phyloP scores from a whole-genome alignment of 345 rosid genomes.

The Bretschneidera sinensis region DNA sequence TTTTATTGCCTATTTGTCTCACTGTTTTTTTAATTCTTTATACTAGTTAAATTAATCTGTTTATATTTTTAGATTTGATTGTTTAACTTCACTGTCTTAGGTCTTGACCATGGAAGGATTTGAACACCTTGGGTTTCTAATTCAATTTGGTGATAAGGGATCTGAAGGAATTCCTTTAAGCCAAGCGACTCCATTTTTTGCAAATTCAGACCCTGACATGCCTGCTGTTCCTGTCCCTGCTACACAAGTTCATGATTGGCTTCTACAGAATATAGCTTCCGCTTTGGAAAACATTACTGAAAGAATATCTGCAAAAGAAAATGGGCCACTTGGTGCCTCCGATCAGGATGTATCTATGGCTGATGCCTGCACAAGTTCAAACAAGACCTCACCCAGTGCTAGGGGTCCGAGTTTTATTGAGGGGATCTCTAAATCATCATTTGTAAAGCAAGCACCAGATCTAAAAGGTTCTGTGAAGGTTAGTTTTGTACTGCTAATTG shows the following conservation, averaged over 20 bases:
- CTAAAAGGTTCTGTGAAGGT: constrained; percentile 94
- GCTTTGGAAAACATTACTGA: constrained; percentile 77
- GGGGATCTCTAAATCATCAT: constrained; percentile 89
- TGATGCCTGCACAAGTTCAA: constrained; percentile 72
- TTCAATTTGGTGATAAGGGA: constrained; percentile 92
- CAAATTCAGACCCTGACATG: constrained; percentile 99
- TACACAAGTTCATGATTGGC: constrained; percentile 87
- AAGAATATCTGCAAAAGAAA: constrained; percentile 85
- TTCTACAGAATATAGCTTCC: constrained; percentile 68
- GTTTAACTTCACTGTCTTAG: constrained; percentile 36
- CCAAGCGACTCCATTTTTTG: constrained; percentile 93
- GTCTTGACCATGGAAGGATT: constrained; percentile 87
- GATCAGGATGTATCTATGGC: constrained; percentile 94
- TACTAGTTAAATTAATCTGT: constrained; percentile 6
- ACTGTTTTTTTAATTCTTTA: not conserved
- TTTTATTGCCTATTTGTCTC: not conserved
- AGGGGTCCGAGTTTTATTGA: constrained; percentile 79
- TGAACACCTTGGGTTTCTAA: constrained; percentile 91
- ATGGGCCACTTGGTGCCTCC: constrained; percentile 57
- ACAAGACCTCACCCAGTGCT: constrained; percentile 54
- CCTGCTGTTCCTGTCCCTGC: constrained; percentile 95
- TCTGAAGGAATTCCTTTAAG: constrained; percentile 70
- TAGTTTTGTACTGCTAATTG: constrained; percentile 12
- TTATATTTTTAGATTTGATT: constrained; percentile 19
- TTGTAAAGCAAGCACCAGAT: constrained; percentile 82